These are phyloP conservation scores for cucumber (Cucumis sativus) DNA, from an alignment of 306 rosid species.

Conservation along the genomic window Cucumber_9930_V3 NC_026660.2:6642001-6642500, in stretches of 20 bases:
- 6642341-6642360: no score
- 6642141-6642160: slow-evolving; percentile 18
- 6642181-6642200: slow-evolving; percentile 19
- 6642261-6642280: slow-evolving; percentile 1
- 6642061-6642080: slow-evolving; percentile 36
- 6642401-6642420: no score
- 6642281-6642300: not conserved
- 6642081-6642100: slow-evolving; percentile 46
- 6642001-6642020: slow-evolving; percentile 61
- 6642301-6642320: not conserved
- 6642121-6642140: slow-evolving; percentile 13
- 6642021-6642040: slow-evolving; percentile 69
- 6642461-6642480: no score
- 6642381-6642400: no score
- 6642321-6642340: not conserved
- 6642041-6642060: slow-evolving; percentile 48
- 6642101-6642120: slow-evolving; percentile 23
- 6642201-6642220: slow-evolving; percentile 30
- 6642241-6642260: not conserved
- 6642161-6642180: not conserved
- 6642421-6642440: no score
- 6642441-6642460: no score
- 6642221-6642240: slow-evolving; percentile 12
- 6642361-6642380: no score
- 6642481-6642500: no score